These are phyloP conservation scores for Pyrenophora tritici-repentis DNA, from an alignment of 2,329 filamentous ascomycete genomes.

Conservation along the genomic window DNA sequence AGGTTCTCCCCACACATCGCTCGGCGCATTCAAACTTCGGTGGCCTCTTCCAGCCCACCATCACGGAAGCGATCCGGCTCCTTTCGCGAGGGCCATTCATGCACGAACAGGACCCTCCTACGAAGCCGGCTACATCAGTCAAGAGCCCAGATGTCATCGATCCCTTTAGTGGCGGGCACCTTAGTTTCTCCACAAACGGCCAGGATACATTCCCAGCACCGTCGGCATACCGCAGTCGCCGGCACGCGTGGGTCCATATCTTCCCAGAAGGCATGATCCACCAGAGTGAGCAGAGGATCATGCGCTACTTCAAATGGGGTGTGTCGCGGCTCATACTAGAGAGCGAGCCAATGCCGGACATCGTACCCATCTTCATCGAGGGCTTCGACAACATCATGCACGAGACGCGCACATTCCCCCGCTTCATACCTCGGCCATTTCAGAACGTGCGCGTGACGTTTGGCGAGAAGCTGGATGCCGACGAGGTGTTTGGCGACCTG, in stretches of 20 bases:
- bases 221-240: conserved; percentile 70
- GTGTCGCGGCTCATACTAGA: conserved; percentile 90
- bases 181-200: conserved; percentile 69
- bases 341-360: conserved; percentile 80
- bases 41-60: conserved; percentile 86
- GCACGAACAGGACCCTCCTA: conserved; percentile 29
- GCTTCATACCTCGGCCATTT: conserved; percentile 76
- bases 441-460: conserved; percentile 75
- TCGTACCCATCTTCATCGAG: conserved; percentile 94
- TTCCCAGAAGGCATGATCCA: conserved; percentile 96
- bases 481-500: conserved; percentile 77
- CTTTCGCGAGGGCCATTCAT: conserved; percentile 66
- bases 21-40: conserved; percentile 76
- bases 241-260: conserved; percentile 86
- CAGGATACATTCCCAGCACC: conserved; percentile 71
- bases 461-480: conserved; percentile 75
- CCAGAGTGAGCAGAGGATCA: conserved; percentile 75
- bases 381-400: conserved; percentile 88
- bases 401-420: conserved; percentile 77
- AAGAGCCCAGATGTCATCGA: conserved; percentile 51
- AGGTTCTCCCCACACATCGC: conserved; percentile 89
- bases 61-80: conserved; percentile 82
- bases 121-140: conserved; percentile 29
- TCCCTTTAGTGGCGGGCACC: conserved; percentile 59
- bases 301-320: conserved; percentile 99